Evolutionary conservation across 1,284 basidiomycete genomes (phyloP).

Genomic region (Leccinum insigne): DNA sequence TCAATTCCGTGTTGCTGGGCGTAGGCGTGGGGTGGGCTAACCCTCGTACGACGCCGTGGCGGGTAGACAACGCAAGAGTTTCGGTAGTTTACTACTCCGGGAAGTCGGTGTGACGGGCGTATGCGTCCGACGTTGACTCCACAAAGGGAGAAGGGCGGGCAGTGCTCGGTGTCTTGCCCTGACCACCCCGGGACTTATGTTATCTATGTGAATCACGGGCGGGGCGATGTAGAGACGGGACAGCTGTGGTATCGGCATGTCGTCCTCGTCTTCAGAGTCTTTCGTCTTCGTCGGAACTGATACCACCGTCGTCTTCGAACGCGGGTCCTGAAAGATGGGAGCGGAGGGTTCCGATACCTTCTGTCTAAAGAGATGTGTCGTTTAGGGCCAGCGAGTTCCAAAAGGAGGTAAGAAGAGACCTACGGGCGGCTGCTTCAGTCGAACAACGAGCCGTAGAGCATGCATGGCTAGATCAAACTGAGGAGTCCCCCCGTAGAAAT

Average conservation of each 20-base stretch:
- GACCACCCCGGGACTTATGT: conserved; percentile 10
- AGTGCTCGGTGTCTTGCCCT: conserved; percentile 23
- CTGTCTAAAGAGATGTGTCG: conserved; percentile 54
- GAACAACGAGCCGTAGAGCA: no score
- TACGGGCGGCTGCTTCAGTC: conserved; percentile 58
- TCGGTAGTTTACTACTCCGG: conserved; percentile 35
- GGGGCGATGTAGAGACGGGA: conserved; percentile 33
- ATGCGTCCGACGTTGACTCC: conserved; percentile 7
- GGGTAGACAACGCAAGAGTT: conserved; percentile 34
- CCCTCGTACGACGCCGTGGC: conserved; percentile 30
- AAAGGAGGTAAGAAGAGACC: conserved; percentile 9
- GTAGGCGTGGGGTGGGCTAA: conserved; percentile 28
- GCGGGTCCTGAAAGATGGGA: conserved; percentile 58
- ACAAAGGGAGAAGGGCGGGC: conserved; percentile 25
- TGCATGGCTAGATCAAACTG: no score
- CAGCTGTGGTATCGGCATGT: conserved; percentile 14
- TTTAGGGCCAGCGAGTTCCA: neutral
- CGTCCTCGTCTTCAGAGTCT: conserved; percentile 32
- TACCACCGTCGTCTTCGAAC: conserved; percentile 79
- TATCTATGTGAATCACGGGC: conserved; percentile 22
- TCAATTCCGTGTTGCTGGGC: neutral
- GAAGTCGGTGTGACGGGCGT: conserved; percentile 23
- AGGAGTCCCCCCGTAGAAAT: no score
- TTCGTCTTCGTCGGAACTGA: conserved; percentile 60
- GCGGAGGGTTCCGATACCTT: conserved; percentile 86